Evolutionary conservation across 768 basidiomycete species (phyloP), one percentile per base, ranked within the genome.

Genomic region (Krasilnikovozyma curviuscula): DNA sequence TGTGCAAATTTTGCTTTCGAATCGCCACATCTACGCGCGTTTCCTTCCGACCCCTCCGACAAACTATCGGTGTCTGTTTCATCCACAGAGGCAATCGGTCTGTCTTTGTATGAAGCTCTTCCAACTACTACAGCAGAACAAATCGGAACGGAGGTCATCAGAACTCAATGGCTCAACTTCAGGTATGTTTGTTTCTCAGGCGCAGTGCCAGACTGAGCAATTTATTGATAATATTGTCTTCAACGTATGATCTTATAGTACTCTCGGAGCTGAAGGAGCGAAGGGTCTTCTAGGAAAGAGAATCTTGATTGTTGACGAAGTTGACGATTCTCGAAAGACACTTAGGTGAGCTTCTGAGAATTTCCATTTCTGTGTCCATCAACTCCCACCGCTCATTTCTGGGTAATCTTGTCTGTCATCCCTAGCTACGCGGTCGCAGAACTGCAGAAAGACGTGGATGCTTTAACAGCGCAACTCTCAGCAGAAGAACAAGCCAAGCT

Each of bases 71-170:
- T 27, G 21, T 12, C 9, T 18, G 6, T 21, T 21, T 23, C 18
- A 16, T 32, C 1, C n/a, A 21, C 28, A 52, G 50, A 88, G 63
- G 91, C 93, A 5, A 95, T 98, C 55, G 89, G 93, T 2, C 74
- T 98, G 28, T 89, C 86, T 5, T 71, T 98, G 3, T 98, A 98
- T 57, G 93, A 98, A 63, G 75, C 81, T 24, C 70, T 97, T 16
- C 77, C 78, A 5, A 83, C 78, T 16, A 73, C 75, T 3, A 76
- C 76, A 1, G 75, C 65, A 25, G 76, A 85, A 56, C 74, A 78
- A 61, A 72, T 86, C 43, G 43, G 47, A 30, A 43, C 41, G 72
- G 79, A 93, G 62, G 84, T 98, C 54, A 70, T 93, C 57, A 74
- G 89, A 46, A 98, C 89, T 14, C 93, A 98, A 65, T 98, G 93